These are phyloP conservation scores for Ashbya aceris DNA, from an alignment of 1,139 yeast genomes.

Conservation along the genomic window DNA sequence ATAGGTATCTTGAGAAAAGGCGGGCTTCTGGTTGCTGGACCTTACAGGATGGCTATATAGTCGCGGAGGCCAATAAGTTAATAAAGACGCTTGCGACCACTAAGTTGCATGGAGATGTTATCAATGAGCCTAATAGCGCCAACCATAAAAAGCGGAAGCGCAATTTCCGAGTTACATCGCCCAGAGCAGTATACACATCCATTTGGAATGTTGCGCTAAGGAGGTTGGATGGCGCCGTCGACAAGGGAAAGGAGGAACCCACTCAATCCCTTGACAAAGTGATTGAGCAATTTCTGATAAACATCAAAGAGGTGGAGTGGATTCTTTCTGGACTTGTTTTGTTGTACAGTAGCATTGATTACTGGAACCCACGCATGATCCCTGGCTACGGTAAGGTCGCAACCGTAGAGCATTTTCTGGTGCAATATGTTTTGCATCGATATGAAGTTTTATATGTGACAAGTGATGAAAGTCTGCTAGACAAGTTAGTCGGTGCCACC, in stretches of 20 bases:
- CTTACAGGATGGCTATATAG: neutral
- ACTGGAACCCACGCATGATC: constrained; percentile 2
- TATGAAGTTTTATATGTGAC: neutral
- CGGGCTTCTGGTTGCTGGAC: too few species aligned
- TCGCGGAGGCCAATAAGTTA: neutral
- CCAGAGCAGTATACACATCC: neutral
- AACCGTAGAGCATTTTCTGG: constrained; percentile 2
- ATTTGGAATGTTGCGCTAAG: constrained; percentile 1
- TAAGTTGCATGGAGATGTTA: neutral
- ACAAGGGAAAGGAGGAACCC: neutral
- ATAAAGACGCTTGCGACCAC: neutral
- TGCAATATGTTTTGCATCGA: neutral
- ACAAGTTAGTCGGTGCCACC: neutral
- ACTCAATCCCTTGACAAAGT: too few species aligned
- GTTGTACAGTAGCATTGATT: neutral
- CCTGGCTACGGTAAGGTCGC: neutral
- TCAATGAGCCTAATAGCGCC: neutral
- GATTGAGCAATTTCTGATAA: neutral
- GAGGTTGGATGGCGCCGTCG: neutral
- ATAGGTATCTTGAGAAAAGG: neutral
- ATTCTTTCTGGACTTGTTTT: neutral
- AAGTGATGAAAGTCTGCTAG: neutral
- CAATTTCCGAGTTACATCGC: neutral
- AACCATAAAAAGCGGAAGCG: constrained; percentile 1
- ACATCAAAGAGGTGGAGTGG: neutral